These are phyloP conservation scores for Sisymbrium altissimum DNA, from an alignment of 345 rosid genomes.

Conservation along the genomic window DNA sequence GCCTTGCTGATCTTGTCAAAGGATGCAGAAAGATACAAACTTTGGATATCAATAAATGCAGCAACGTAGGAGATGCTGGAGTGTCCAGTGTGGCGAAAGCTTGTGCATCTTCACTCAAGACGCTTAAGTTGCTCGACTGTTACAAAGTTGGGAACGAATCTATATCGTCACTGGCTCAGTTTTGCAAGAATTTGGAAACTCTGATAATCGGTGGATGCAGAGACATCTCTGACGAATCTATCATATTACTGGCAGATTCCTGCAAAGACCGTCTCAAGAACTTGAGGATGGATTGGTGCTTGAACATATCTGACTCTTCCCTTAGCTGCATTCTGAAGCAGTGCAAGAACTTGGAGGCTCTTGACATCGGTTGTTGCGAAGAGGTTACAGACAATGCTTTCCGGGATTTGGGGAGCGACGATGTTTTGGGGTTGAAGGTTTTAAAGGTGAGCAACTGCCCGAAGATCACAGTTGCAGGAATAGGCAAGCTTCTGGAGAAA, in stretches of 20 bases:
- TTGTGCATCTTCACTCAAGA: constrained; percentile 64
- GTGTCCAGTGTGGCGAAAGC: constrained; percentile 60
- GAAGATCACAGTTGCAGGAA: constrained; percentile 61
- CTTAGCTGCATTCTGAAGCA: constrained; percentile 54
- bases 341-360: constrained; percentile 79
- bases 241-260: constrained; percentile 57
- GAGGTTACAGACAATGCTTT: constrained; percentile 75
- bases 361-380: constrained; percentile 88
- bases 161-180: constrained; percentile 52
- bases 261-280: constrained; percentile 64
- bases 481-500: constrained; percentile 63
- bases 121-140: constrained; percentile 79
- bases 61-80: constrained; percentile 66
- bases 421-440: constrained; percentile 53
- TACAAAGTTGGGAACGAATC: constrained; percentile 70
- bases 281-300: constrained; percentile 95
- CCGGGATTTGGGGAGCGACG: constrained; percentile 39
- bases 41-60: constrained; percentile 83
- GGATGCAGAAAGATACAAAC: constrained; percentile 59
- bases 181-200: constrained; percentile 70
- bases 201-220: constrained; percentile 80
- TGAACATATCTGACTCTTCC: constrained; percentile 67
- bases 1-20: constrained; percentile 59
- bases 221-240: constrained; percentile 58
- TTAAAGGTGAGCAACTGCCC: constrained; percentile 75